Percentiles rank a stretch among this genome's conserved stretches.
phyloP scores from a whole-genome alignment of 495 filamentous ascomycete species.

The Talaromyces wortmannii region DNA sequence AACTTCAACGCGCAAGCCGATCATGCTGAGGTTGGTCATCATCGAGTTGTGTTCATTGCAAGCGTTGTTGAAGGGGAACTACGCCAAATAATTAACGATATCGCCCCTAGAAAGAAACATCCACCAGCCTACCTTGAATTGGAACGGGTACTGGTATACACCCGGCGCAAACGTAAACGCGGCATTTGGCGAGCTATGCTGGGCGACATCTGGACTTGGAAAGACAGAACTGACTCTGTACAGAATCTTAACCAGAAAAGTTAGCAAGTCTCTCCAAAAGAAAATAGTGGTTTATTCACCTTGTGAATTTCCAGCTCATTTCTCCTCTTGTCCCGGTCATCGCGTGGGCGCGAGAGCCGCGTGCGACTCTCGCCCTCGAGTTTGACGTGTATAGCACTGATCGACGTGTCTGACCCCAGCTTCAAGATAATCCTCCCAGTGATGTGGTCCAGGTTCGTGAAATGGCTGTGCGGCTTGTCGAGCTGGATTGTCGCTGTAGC shows the following conservation, averaged over 20 bases:
- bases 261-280: conserved; percentile 4
- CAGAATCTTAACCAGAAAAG: conserved; percentile 41
- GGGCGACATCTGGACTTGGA: conserved; percentile 47
- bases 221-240: conserved; percentile 62
- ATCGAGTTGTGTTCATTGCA: conserved; percentile 59
- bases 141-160: conserved; percentile 81
- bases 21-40: conserved; percentile 48
- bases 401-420: conserved; percentile 54
- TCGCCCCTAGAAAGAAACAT: neutral
- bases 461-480: conserved; percentile 66
- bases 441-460: conserved; percentile 85
- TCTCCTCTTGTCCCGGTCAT: conserved; percentile 46
- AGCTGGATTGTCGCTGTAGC: conserved; percentile 58
- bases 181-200: conserved; percentile 29
- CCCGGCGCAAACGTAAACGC: conserved; percentile 66
- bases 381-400: conserved; percentile 82
- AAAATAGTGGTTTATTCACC: conserved; percentile 34
- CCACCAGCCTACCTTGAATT: conserved; percentile 59
- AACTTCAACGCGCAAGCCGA: conserved; percentile 50
- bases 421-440: conserved; percentile 60
- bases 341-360: conserved; percentile 45
- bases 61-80: conserved; percentile 85
- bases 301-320: conserved; percentile 72
- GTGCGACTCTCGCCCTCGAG: conserved; percentile 85
- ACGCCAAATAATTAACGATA: neutral